These are phyloP conservation scores for Ganoderma leucocontextum DNA, from an alignment of 1,284 basidiomycete genomes.

Conservation along the genomic window DNA sequence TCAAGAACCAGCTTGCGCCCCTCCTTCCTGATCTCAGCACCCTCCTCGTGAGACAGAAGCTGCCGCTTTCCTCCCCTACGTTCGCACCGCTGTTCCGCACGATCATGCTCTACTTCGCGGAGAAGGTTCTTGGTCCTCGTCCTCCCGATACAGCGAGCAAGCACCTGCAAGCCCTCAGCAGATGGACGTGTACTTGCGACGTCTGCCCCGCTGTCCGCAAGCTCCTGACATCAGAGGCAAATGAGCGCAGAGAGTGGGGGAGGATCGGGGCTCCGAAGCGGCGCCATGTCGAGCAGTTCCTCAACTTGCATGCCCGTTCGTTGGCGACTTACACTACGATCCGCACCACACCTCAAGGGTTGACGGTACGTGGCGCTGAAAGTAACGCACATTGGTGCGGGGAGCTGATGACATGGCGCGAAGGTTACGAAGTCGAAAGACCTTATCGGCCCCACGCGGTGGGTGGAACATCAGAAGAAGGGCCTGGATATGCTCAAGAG, in stretches of 20 bases:
- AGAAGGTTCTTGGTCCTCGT: not conserved
- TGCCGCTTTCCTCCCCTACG: not conserved
- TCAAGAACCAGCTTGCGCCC: slow-evolving; percentile 17
- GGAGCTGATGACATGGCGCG: not conserved
- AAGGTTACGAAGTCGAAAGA: not conserved
- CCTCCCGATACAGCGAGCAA: not conserved
- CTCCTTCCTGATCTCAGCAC: slow-evolving; percentile 17
- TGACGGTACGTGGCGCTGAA: not conserved
- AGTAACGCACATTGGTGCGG: not conserved
- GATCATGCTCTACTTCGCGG: not conserved
- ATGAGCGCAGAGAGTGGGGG: not conserved
- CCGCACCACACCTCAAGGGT: not conserved
- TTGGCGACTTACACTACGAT: not conserved
- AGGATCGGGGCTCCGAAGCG: not conserved
- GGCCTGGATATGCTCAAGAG: not conserved
- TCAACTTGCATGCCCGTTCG: not conserved
- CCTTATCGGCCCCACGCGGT: not conserved
- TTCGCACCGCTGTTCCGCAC: not conserved
- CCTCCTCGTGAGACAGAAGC: slow-evolving; percentile 5
- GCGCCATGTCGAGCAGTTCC: not conserved
- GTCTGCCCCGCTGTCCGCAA: not conserved
- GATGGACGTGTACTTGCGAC: not conserved
- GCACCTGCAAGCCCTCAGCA: not conserved
- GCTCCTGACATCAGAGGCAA: not conserved
- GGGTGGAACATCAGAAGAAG: not conserved